phyloP scores from a whole-genome alignment of 1,139 yeast species.

The Nakaseomyces uthaithaninus region DNA sequence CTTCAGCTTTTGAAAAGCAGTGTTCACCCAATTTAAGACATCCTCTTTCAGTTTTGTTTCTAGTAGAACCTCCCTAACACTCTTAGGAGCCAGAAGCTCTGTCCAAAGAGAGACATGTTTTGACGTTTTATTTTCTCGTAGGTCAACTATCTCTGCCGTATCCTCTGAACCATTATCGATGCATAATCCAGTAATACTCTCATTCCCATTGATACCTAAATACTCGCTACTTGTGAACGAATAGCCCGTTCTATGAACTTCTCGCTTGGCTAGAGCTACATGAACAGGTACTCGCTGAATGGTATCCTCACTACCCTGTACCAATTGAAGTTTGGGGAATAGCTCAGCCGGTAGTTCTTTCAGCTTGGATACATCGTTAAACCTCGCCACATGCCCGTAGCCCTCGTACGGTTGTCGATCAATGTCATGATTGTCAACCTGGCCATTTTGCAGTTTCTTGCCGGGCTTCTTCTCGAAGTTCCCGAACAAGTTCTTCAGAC shows the following conservation, averaged over 20 bases:
- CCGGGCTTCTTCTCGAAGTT: conserved; percentile 3
- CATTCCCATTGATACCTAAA: neutral
- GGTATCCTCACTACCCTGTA: neutral
- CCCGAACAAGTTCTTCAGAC: neutral
- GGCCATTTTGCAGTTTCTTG: neutral
- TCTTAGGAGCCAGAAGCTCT: conserved; percentile 38
- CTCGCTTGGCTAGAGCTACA: neutral
- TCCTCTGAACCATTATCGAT: neutral
- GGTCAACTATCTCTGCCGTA: neutral
- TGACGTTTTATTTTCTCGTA: neutral
- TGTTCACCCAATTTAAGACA: conserved; percentile 42
- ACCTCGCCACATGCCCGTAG: neutral
- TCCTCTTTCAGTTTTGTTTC: conserved; percentile 21
- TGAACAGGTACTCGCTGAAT: neutral
- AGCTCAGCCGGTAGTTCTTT: neutral
- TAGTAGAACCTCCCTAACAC: conserved; percentile 36
- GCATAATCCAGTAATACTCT: neutral
- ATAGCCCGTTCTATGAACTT: neutral
- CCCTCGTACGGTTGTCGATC: conserved; percentile 2
- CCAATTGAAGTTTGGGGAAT: conserved; percentile 1
- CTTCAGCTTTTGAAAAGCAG: conserved; percentile 41
- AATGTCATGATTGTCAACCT: neutral
- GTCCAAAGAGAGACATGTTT: conserved; percentile 35
- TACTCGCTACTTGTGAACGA: neutral
- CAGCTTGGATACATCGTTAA: conserved; percentile 1